Percentiles rank a stretch among this genome's conserved stretches.
Conservation (phyloP, 2,329 filamentous ascomycete genomes). For the Lachnellula hyalina region DNA sequence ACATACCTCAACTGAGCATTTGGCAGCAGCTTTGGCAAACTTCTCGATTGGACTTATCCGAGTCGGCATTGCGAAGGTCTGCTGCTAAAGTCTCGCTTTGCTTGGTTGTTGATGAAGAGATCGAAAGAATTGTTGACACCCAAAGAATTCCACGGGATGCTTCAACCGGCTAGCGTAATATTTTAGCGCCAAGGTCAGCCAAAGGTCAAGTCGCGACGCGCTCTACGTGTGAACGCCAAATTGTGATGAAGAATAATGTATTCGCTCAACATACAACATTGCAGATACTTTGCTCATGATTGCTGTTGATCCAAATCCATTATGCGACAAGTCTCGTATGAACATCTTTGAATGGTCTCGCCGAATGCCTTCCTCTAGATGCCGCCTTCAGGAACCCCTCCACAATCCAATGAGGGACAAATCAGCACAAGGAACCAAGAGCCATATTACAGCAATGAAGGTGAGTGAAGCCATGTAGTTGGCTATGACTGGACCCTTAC, state of each 20-base stretch:
- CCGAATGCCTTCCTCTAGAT: slow-evolving; percentile 30
- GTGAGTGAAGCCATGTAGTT: slow-evolving; percentile 33
- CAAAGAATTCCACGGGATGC: neutral
- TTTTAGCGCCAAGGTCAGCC: neutral
- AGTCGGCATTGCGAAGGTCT: slow-evolving; percentile 25
- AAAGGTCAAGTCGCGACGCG: neutral
- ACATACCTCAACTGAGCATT: slow-evolving; percentile 60
- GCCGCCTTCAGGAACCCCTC: slow-evolving; percentile 23
- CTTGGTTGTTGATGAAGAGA: neutral
- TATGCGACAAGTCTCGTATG: slow-evolving; percentile 16
- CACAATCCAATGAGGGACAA: slow-evolving; percentile 23
- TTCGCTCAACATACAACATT: slow-evolving; percentile 7
- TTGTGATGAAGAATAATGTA: neutral
- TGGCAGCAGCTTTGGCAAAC: slow-evolving; percentile 58
- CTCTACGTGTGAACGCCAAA: neutral
- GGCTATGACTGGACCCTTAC: neutral
- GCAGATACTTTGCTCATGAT: slow-evolving; percentile 5
- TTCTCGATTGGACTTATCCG: slow-evolving; percentile 61
- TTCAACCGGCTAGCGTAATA: neutral
- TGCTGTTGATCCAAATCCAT: slow-evolving; percentile 9
- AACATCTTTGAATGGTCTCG: slow-evolving; percentile 6
- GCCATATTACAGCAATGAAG: slow-evolving; percentile 56
- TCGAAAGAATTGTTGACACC: neutral
- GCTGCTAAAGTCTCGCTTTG: neutral
- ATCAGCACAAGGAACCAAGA: slow-evolving; percentile 25